A percentile compares a stretch with the other conserved stretches of the same genome.
These are phyloP conservation scores for Trichoderma atroviride DNA, from an alignment of 2,329 filamentous ascomycete genomes.

Conservation along the genomic window DNA sequence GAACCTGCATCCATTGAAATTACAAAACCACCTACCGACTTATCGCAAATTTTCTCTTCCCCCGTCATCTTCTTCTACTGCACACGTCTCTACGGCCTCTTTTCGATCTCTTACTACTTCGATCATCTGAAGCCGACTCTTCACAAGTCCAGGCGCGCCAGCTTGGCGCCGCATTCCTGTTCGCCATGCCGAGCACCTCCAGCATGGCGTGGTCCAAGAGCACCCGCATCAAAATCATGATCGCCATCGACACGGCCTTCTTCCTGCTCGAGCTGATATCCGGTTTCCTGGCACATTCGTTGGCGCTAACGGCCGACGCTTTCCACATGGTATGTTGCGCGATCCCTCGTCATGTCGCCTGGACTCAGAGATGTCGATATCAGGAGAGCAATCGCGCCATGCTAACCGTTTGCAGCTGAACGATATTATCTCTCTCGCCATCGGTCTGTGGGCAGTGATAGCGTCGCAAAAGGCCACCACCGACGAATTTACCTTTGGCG, in stretches of 20 bases:
- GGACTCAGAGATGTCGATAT: background rate
- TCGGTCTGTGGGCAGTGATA: constrained; percentile 93
- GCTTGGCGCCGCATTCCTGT: constrained; percentile 16
- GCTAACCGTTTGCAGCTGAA: constrained; percentile 65
- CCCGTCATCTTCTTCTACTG: background rate
- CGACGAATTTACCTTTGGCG: constrained; percentile 93
- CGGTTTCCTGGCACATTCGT: constrained; percentile 84
- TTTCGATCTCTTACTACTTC: background rate
- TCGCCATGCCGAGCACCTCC: constrained; percentile 37
- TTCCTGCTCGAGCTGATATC: constrained; percentile 86
- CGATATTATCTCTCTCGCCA: constrained; percentile 91
- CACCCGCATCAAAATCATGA: constrained; percentile 87
- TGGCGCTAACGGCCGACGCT: constrained; percentile 92
- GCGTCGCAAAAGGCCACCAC: constrained; percentile 83
- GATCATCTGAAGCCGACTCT: background rate
- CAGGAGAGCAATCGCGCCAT: background rate
- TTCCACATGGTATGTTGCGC: constrained; percentile 85
- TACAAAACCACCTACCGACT: background rate
- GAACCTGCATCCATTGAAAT: background rate
- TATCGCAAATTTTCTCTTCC: background rate
- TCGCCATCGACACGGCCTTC: constrained; percentile 86
- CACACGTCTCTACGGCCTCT: background rate
- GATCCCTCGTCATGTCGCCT: background rate
- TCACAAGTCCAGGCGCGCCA: constrained; percentile 15
- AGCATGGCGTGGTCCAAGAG: constrained; percentile 89